Base-by-base conservation (phyloP, 352 stramenopile species). In the Pythium chondricola region DNA sequence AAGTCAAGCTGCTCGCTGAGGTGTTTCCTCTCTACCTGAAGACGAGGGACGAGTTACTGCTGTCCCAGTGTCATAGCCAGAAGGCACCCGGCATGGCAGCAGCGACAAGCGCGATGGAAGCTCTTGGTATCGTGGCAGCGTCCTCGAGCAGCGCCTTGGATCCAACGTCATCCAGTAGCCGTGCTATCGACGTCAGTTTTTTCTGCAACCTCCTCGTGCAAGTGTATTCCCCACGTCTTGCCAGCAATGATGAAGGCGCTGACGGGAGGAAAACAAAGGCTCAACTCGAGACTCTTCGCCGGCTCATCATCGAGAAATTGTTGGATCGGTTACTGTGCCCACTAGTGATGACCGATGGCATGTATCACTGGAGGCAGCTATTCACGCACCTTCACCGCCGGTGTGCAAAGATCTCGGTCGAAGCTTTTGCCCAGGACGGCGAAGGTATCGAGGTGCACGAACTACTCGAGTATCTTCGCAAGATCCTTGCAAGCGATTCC, bases 181-280 rank as follows among this genome's bases (percentile, higher is more conserved):
- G 47, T 22, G 56, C 67, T 38, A 64, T 78, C n/a, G 73, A 90
- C 25, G 72, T 86, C 2, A 63, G 48, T 17, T 88, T 90, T 56
- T 90, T 90, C 36, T 93, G 83, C 57, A 82, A 79, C 27, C 50
- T 91, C 27, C 68, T 88, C 26, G 67, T 82, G 10, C 72, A 91
- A 56, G 61, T 88, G 1, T 91, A 91, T 27, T 56, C 64, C 2
- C 46, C 55, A 43, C 53, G 57, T 16, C 24, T 50, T 16, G 42
- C 48, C 2, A 63, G 67, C 18, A 65, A 64, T 21, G 61, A 63
- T 6, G 26, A 41, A 22, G 37, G 52, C 41, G 22, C 20, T 5
- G 43, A 53, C 17, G 40, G 46, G 68, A 74, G 66, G 38, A 82
- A 53, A 27, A 65, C 21, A 22, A 24, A 13, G 58, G 78, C 33